These are phyloP conservation scores for Aspergillus wentii DNA, from an alignment of 495 filamentous ascomycete species.

Conservation along the genomic window DNA sequence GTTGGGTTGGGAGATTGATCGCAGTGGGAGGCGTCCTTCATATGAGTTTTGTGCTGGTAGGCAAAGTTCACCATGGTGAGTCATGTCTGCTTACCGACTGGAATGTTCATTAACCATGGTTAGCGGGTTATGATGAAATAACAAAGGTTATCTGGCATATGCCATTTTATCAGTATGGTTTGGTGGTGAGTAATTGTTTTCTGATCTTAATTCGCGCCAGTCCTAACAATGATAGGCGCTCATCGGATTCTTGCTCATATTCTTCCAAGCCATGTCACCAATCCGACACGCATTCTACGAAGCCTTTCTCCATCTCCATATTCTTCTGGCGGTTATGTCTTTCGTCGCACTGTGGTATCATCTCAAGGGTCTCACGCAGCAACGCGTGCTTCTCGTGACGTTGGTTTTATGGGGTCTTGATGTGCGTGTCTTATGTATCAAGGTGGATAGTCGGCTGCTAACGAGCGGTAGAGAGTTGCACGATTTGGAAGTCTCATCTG, in stretches of 20 bases:
- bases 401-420: conserved; percentile 38
- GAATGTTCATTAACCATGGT: conserved; percentile 1
- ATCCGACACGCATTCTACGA: conserved; percentile 56
- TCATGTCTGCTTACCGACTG: neutral
- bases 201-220: too few species aligned
- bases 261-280: conserved; percentile 46
- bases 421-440: conserved; percentile 37
- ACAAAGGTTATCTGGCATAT: conserved; percentile 26
- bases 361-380: conserved; percentile 38
- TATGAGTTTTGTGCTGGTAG: conserved; percentile 28
- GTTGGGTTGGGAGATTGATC: conserved; percentile 39
- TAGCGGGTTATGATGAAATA: conserved; percentile 21
- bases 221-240: conserved; percentile 24
- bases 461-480: conserved; percentile 45
- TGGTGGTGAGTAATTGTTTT: conserved; percentile 24
- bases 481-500: conserved; percentile 53
- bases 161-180: conserved; percentile 30
- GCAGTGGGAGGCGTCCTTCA: conserved; percentile 31
- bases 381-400: conserved; percentile 32
- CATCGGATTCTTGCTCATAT: conserved; percentile 42
- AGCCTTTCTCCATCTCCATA: conserved; percentile 51
- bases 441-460: conserved; percentile 26
- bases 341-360: conserved; percentile 53
- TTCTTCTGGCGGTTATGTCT: conserved; percentile 41
- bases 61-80: conserved; percentile 23